phyloP scores from a whole-genome alignment of 305 asterid genomes.

The Fraxinus albicans region DNA sequence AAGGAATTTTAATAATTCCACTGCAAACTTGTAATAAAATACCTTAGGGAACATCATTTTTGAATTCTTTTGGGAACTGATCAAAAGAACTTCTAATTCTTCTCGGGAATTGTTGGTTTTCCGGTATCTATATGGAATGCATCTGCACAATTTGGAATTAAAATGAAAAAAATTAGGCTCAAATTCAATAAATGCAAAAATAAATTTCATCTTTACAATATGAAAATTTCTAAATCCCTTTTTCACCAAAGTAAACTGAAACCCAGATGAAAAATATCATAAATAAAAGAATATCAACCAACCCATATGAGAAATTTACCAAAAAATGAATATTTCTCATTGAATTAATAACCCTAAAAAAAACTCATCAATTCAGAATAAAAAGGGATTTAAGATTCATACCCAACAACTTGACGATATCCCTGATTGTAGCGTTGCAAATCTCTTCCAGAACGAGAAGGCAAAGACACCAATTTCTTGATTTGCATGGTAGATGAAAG shows the following conservation, averaged over 20 bases:
- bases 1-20: not conserved
- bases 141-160: slow-evolving; percentile 49
- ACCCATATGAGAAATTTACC: not conserved
- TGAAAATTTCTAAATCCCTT: not conserved
- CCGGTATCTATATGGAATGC: slow-evolving; percentile 69
- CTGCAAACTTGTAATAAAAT: slow-evolving; percentile 5
- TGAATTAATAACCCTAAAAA: not conserved
- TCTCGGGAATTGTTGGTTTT: slow-evolving; percentile 39
- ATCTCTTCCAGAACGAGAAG: slow-evolving; percentile 54
- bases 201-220: slow-evolving; percentile 1
- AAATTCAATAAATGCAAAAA: not conserved
- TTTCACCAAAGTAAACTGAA: not conserved
- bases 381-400: slow-evolving; percentile 21
- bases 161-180: not conserved
- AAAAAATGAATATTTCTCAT: not conserved
- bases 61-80: slow-evolving; percentile 72
- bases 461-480: slow-evolving; percentile 36
- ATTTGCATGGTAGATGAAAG: slow-evolving; percentile 28
- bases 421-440: slow-evolving; percentile 83
- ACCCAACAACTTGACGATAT: slow-evolving; percentile 97
- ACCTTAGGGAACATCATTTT: slow-evolving; percentile 89
- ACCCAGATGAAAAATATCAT: not conserved
- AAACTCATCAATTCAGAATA: not conserved
- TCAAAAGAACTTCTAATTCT: slow-evolving; percentile 73
- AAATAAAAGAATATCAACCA: not conserved